Evolutionary conservation across 345 rosid species (phyloP).

Genomic region (Garcia nutans): DNA sequence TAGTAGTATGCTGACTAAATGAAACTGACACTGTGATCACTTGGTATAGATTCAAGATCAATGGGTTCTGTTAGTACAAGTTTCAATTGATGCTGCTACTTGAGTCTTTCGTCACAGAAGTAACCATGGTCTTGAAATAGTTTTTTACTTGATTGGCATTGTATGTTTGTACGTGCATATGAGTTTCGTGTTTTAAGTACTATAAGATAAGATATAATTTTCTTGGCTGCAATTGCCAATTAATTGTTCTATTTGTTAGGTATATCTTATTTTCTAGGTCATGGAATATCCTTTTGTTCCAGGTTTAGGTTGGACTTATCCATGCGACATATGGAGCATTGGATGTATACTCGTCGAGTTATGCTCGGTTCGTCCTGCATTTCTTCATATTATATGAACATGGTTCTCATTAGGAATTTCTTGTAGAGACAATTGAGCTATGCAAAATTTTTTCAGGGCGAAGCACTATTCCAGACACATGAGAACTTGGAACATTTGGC

Average conservation of each 20-base stretch:
- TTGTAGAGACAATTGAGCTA: constrained; percentile 12
- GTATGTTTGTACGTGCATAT: too few relatives aligned
- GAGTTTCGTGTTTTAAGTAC: too few relatives aligned
- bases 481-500: constrained; percentile 34
- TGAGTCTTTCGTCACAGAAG: too few relatives aligned
- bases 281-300: neutral
- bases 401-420: constrained; percentile 9
- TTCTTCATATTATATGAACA: neutral
- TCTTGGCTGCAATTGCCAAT: neutral
- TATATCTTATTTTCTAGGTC: neutral
- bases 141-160: neutral
- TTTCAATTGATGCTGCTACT: neutral
- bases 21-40: neutral
- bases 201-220: neutral
- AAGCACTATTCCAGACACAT: constrained; percentile 27
- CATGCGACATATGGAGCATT: constrained; percentile 33
- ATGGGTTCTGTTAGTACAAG: neutral
- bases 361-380: constrained; percentile 17
- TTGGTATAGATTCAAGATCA: neutral
- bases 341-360: constrained; percentile 29
- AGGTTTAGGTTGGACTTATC: constrained; percentile 34
- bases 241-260: neutral
- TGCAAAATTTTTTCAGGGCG: constrained; percentile 12
- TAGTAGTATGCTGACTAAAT: neutral
- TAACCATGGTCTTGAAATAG: neutral